Base-by-base conservation (phyloP, 2,329 filamentous ascomycete species). In the Colletotrichum eleusines region DNA sequence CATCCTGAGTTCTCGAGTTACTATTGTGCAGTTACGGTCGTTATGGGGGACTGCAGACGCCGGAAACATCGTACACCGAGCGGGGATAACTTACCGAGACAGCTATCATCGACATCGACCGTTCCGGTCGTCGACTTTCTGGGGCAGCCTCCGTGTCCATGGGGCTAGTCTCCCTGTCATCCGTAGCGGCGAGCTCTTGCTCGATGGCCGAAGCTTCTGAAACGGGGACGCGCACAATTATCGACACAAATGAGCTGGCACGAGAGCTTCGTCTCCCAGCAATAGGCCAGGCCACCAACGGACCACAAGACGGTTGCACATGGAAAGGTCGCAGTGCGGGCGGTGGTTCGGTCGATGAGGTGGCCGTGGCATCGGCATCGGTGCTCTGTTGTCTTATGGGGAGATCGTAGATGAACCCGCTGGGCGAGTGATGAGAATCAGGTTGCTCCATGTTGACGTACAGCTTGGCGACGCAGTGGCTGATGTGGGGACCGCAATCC, bases 351-450 rank as follows among this genome's bases (percentile, higher is more conserved):
- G 14, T 26, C 31, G 31, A 26, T 9, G 44, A 26, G 7, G 14
- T 8, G 12, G 18, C 33, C 5, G 2, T 9, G 20, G 9, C 23
- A 61, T 48, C 14, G 31, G 44, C 5, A 35, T 33, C 33, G 20
- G 59, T 26, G 12, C n/a, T 38, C 23, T 50, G n/a, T n/a, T 51
- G 48, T 42, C 54, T 46, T 31, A 40, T 31, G 44, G 57, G 46
- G 26, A 54, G 23, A 61, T 55, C 42, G 58, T 73, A 72, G 48
- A 63, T 67, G 68, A 71, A 72, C 26, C 20, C 40, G 38, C 68
- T 71, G 5, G 63, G 63, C n/a, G 68, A 71, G 12, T 18, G 23
- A 23, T 54, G 35, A 51, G 60, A 50, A 12, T 51, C 28, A 9
- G 31, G 35, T 2, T 66, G 44, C 26, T 35, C 23, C 28, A 33